Percentiles rank a stretch among this genome's conserved stretches.
Evolutionary conservation across 352 stramenopile genomes (phyloP).

Genomic region (Globisporangium megalacanthum): DNA sequence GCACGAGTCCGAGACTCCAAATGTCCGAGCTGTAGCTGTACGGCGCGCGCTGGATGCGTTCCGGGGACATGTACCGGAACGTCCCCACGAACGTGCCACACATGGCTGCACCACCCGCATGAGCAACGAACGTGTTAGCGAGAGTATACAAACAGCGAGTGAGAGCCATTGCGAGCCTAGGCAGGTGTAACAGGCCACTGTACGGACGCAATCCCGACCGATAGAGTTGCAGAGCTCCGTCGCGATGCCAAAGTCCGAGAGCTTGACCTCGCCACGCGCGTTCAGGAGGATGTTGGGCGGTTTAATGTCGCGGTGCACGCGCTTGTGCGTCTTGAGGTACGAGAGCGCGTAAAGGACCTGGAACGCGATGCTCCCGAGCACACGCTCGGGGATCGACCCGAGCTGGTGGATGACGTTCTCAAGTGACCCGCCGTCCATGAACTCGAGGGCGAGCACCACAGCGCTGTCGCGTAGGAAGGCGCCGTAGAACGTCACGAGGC

Average conservation of each 20-base stretch:
- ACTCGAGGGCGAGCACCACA: conserved; percentile 89
- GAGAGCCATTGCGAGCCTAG: background rate
- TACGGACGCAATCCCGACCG: conserved; percentile 21
- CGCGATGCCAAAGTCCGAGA: conserved; percentile 96
- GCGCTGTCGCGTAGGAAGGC: conserved; percentile 87
- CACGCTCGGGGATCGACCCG: conserved; percentile 78
- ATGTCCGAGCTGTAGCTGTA: conserved; percentile 92
- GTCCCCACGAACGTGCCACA: conserved; percentile 93
- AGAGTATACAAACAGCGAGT: background rate
- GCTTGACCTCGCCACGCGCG: conserved; percentile 88
- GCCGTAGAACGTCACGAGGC: conserved; percentile 89
- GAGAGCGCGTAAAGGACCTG: conserved; percentile 92
- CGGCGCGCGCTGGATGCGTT: conserved; percentile 83
- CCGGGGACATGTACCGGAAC: conserved; percentile 91
- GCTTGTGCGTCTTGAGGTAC: conserved; percentile 92
- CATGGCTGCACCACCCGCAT: conserved; percentile 49
- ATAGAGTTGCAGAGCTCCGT: conserved; percentile 85
- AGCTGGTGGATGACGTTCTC: conserved; percentile 84
- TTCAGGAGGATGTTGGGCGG: conserved; percentile 95
- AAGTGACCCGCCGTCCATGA: conserved; percentile 92
- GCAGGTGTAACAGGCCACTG: background rate
- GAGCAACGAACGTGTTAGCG: background rate
- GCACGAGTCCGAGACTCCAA: conserved; percentile 90
- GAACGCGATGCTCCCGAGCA: conserved; percentile 89
- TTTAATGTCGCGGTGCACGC: conserved; percentile 97